Evolutionary conservation across 2,329 filamentous ascomycete genomes (phyloP), one percentile per base, ranked within the genome.

Genomic region (Fusarium robinianum): DNA sequence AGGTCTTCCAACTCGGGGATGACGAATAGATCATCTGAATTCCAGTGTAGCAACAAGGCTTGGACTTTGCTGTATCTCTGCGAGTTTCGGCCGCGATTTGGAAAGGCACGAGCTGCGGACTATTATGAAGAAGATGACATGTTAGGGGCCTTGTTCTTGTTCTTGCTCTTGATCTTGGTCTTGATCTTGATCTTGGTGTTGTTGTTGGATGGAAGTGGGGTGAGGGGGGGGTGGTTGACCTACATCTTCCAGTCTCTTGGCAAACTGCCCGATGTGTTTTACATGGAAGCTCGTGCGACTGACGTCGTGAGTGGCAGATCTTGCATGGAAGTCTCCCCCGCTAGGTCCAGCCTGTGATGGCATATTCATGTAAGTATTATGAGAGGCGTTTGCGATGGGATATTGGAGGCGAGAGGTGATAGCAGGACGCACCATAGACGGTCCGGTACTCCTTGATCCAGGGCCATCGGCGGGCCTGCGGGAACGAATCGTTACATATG

Each of bases 261-360:
- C 78, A 57, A 81, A 81, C 42, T 74, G 72, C 34, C 74, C 71
- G 27, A 81, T 69, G 46, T 80, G 72, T 63, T 80, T 80, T 37
- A 81, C 72, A 61, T 81, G 78, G 49, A 78, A 81, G 66, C 69
- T 80, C 4, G 79, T 76, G 27, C 78, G 76, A 57, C 78, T 79
- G 31, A 74, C 78, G 58, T 81, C 78, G 58, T 81, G 79, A 10
- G 78, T 81, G 14, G 77, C 66, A 29, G 67, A 68, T 53, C 65
- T 66, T 12, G 62, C 52, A 48, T 57, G 52, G 8, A 57, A 56
- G 27, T 65, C 63, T 18, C 50, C 53, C 41, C 47, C 48, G 29
- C 46, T 51, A 8, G 45, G 25, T 25, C 41, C 45, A 36, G 49
- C 35, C 58, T 61, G 33, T 14, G 10, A 43, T 33, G 34, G 15